Evolutionary conservation across 1,284 basidiomycete species (phyloP).

Genomic region (Papiliotrema nemorosa): DNA sequence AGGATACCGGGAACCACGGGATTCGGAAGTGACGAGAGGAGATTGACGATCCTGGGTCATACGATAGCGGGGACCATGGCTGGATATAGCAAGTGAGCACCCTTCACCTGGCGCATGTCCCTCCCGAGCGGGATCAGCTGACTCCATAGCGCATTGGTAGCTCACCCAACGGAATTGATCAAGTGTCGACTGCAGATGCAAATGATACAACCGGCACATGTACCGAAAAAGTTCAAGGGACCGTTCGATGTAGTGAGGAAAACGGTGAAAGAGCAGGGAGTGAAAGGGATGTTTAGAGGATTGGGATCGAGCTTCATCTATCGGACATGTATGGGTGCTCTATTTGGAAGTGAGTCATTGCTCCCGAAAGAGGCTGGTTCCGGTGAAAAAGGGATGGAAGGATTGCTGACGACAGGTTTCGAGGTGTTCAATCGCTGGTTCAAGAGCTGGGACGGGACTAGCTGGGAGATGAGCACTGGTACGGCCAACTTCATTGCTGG

Average conservation of each 20-base stretch:
- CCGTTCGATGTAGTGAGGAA: slow-evolving; percentile 47
- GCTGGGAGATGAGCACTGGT: slow-evolving; percentile 42
- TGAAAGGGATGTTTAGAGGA: slow-evolving; percentile 47
- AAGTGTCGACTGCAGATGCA: slow-evolving; percentile 50
- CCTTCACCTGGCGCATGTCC: too few relatives aligned
- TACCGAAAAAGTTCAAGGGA: slow-evolving; percentile 34
- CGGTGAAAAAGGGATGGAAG: too few relatives aligned
- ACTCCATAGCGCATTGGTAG: slow-evolving; percentile 36
- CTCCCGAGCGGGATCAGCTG: slow-evolving; percentile 6
- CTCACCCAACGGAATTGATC: slow-evolving; percentile 50
- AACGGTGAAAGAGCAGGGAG: slow-evolving; percentile 39
- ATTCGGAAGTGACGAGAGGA: slow-evolving; percentile 11
- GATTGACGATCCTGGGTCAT: slow-evolving; percentile 44
- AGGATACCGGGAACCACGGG: slow-evolving; percentile 14
- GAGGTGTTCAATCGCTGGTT: slow-evolving; percentile 48
- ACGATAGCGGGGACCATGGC: slow-evolving; percentile 45
- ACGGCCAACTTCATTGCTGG: slow-evolving; percentile 46
- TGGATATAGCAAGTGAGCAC: slow-evolving; percentile 48
- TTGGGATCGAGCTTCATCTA: slow-evolving; percentile 46
- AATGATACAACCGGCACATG: slow-evolving; percentile 31
- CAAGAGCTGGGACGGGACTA: slow-evolving; percentile 42
- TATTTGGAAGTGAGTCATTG: slow-evolving; percentile 49
- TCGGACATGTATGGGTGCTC: slow-evolving; percentile 44
- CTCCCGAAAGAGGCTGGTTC: background rate
- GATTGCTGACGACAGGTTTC: slow-evolving; percentile 35